Conservation (phyloP, 2,329 filamentous ascomycete species). For the Aspergillus transmontanensis region DNA sequence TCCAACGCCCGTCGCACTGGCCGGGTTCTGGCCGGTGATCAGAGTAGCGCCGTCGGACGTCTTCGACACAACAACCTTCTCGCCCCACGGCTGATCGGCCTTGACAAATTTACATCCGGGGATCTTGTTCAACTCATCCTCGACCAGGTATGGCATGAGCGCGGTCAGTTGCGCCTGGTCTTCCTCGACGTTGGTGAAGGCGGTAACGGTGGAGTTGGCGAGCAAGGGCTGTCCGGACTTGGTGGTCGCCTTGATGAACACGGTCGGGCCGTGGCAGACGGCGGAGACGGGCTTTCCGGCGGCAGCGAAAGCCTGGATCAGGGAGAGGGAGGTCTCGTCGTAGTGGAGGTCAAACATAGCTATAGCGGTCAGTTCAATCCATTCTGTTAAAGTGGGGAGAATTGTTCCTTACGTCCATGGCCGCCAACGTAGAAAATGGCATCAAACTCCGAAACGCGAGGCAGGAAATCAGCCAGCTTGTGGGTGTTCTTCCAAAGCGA, state of each 20-base stretch:
- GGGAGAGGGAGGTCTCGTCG: conserved; percentile 43
- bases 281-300: conserved; percentile 53
- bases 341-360: conserved; percentile 55
- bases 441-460: conserved; percentile 63
- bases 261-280: conserved; percentile 53
- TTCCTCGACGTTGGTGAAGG: conserved; percentile 52
- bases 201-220: conserved; percentile 45
- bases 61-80: conserved; percentile 45
- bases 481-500: conserved; percentile 65
- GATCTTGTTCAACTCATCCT: conserved; percentile 43
- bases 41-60: conserved; percentile 33
- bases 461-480: conserved; percentile 59
- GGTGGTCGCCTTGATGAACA: conserved; percentile 47
- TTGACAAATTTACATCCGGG: conserved; percentile 47
- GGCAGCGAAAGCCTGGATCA: conserved; percentile 53
- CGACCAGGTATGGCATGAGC: conserved; percentile 49
- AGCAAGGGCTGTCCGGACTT: conserved; percentile 47
- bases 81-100: conserved; percentile 47
- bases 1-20: conserved; percentile 46
- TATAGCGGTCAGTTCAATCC: conserved; percentile 11
- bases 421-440: conserved; percentile 64
- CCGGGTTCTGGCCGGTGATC: conserved; percentile 53
- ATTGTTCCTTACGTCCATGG: conserved; percentile 53
- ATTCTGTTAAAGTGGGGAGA: neutral
- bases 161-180: conserved; percentile 40